These are phyloP conservation scores for Nigrospora oryzae DNA, from an alignment of 2,329 filamentous ascomycete species.

Conservation along the genomic window DNA sequence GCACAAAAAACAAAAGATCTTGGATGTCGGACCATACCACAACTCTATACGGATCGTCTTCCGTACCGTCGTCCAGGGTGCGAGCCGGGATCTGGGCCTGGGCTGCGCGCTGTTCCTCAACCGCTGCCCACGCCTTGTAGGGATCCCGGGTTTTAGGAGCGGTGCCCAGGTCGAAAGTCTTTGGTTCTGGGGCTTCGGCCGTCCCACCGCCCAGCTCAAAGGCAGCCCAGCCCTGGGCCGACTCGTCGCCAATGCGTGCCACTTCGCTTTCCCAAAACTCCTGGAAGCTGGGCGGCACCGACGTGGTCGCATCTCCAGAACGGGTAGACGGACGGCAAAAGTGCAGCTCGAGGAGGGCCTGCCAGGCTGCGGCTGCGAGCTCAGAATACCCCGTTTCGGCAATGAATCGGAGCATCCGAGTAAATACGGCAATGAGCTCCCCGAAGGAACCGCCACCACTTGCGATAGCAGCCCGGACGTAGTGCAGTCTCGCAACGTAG, in stretches of 20 bases:
- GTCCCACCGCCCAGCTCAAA: constrained; percentile 29
- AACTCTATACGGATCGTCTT: constrained; percentile 76
- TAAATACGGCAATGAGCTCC: constrained; percentile 60
- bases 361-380: constrained; percentile 72
- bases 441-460: constrained; percentile 14
- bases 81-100: constrained; percentile 57
- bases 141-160: constrained; percentile 28
- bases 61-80: constrained; percentile 63
- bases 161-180: constrained; percentile 9
- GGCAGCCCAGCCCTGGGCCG: constrained; percentile 62
- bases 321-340: constrained; percentile 45
- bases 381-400: constrained; percentile 73
- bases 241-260: constrained; percentile 66
- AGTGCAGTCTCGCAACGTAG: constrained; percentile 50
- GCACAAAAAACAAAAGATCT: constrained; percentile 48
- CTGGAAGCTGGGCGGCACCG: constrained; percentile 39
- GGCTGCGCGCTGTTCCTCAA: constrained; percentile 43
- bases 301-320: constrained; percentile 9
- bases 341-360: constrained; percentile 67
- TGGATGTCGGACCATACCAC: constrained; percentile 73
- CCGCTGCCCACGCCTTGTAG: constrained; percentile 40
- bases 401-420: constrained; percentile 67
- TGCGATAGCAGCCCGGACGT: constrained; percentile 10
- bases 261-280: constrained; percentile 85
- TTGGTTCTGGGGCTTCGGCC: constrained; percentile 32